phyloP scores from a whole-genome alignment of 192 early-diverging fungal genomes.

The Mortierella hygrophila region DNA sequence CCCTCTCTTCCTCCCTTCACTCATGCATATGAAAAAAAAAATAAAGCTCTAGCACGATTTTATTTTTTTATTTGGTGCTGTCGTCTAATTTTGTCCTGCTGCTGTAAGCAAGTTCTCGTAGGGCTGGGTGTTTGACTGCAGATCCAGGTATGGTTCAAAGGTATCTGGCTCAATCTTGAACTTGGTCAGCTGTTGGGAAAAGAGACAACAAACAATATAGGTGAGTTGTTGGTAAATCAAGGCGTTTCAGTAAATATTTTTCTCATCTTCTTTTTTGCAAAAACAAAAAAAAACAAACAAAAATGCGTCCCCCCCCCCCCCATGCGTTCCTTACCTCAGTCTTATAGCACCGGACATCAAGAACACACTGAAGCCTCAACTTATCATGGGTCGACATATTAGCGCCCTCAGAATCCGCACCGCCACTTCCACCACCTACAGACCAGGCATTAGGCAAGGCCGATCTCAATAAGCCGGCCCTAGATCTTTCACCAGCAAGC shows the following conservation, averaged over 20 bases:
- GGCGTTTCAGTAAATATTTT: too few species aligned
- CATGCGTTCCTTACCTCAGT: slow-evolving; percentile 60
- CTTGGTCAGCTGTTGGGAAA: slow-evolving; percentile 15
- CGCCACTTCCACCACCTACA: background rate
- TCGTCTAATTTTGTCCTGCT: background rate
- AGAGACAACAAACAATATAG: background rate
- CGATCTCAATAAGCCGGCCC: background rate
- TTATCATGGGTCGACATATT: slow-evolving; percentile 68
- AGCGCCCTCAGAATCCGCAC: slow-evolving; percentile 17
- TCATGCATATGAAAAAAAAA: background rate
- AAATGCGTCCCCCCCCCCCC: too few species aligned
- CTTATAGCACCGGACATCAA: slow-evolving; percentile 66
- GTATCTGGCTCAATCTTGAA: slow-evolving; percentile 34
- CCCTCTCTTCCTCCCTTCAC: too few species aligned
- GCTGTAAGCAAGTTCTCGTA: slow-evolving; percentile 28
- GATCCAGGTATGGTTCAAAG: slow-evolving; percentile 33
- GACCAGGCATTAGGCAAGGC: slow-evolving; percentile 22
- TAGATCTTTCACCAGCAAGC: slow-evolving; percentile 14
- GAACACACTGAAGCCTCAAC: slow-evolving; percentile 63
- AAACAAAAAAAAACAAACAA: background rate
- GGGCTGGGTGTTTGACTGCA: slow-evolving; percentile 24
- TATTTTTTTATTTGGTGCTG: background rate
- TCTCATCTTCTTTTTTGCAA: background rate
- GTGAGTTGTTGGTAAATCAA: background rate
- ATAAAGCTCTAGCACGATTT: background rate